A percentile compares a stretch with the other conserved stretches of the same genome.
Evolutionary conservation across 345 rosid genomes (phyloP).

Genomic region (Atalantia buxifolia): DNA sequence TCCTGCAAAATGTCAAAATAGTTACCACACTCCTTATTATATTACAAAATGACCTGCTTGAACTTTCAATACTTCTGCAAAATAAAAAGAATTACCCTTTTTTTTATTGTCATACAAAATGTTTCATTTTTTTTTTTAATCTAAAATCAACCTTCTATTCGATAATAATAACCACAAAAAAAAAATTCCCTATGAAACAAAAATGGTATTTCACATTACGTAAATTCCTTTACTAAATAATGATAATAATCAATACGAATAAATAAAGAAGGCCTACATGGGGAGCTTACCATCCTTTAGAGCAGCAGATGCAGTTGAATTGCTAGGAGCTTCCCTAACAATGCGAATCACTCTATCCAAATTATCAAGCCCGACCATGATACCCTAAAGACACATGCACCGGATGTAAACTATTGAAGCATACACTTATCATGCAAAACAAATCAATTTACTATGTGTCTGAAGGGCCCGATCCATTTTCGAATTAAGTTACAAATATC

Average conservation of each 20-base stretch:
- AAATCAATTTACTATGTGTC: not conserved
- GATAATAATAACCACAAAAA: not conserved
- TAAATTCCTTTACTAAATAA: too few relatives aligned
- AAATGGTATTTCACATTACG: not conserved
- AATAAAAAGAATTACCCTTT: too few relatives aligned
- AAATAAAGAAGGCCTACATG: not conserved
- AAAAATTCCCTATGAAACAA: not conserved
- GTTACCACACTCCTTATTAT: too few relatives aligned
- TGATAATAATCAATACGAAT: not conserved
- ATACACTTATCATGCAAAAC: not conserved
- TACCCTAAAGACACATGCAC: constrained; percentile 49
- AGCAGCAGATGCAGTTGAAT: constrained; percentile 63
- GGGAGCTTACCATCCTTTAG: constrained; percentile 50
- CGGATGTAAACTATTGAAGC: constrained; percentile 2
- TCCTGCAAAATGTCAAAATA: too few relatives aligned
- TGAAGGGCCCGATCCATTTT: not conserved
- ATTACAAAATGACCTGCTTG: too few relatives aligned
- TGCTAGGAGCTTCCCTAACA: constrained; percentile 61
- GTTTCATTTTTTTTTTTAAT: too few relatives aligned
- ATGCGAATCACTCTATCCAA: constrained; percentile 64
- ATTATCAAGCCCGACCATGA: constrained; percentile 80
- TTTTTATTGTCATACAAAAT: too few relatives aligned
- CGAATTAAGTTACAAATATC: not conserved
- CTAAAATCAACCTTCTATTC: too few relatives aligned
- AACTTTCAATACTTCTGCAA: too few relatives aligned